phyloP scores from a whole-genome alignment of 768 basidiomycete species.

The Clavulina sp. region DNA sequence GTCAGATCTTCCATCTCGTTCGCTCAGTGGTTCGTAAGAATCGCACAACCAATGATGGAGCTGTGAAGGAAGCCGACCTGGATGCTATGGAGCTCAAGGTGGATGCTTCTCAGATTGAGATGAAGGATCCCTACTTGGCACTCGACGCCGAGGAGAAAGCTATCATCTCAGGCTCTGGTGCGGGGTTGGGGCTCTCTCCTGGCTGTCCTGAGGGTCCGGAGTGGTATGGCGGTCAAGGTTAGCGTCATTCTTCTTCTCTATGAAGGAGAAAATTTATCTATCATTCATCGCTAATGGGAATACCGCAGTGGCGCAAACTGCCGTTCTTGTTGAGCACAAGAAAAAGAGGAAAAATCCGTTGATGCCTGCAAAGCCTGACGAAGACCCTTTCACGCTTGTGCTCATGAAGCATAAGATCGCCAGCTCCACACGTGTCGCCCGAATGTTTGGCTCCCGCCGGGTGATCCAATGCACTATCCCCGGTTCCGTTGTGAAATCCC shows the following conservation, averaged over 20 bases:
- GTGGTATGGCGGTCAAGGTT: background rate
- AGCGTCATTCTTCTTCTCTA: background rate
- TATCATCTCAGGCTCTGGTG: background rate
- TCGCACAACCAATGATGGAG: background rate
- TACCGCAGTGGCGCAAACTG: background rate
- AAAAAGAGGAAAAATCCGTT: background rate
- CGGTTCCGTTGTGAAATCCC: slow-evolving; percentile 18
- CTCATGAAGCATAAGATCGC: slow-evolving; percentile 35
- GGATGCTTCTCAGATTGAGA: background rate
- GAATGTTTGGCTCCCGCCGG: slow-evolving; percentile 45
- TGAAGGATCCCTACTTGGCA: background rate
- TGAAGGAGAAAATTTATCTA: background rate
- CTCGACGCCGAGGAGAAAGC: background rate
- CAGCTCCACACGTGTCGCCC: slow-evolving; percentile 36
- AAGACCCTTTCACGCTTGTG: slow-evolving; percentile 20
- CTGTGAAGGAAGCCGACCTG: background rate
- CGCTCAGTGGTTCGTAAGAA: background rate
- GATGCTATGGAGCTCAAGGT: background rate
- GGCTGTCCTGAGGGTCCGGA: background rate
- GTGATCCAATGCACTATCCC: slow-evolving; percentile 35
- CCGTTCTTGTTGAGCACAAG: background rate
- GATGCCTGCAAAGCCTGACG: slow-evolving; percentile 5
- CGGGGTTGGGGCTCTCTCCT: background rate
- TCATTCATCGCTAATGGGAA: background rate
- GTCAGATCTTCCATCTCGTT: background rate